These are phyloP conservation scores for Limnanthes douglasii DNA, from an alignment of 345 rosid species.

Conservation along the genomic window DNA sequence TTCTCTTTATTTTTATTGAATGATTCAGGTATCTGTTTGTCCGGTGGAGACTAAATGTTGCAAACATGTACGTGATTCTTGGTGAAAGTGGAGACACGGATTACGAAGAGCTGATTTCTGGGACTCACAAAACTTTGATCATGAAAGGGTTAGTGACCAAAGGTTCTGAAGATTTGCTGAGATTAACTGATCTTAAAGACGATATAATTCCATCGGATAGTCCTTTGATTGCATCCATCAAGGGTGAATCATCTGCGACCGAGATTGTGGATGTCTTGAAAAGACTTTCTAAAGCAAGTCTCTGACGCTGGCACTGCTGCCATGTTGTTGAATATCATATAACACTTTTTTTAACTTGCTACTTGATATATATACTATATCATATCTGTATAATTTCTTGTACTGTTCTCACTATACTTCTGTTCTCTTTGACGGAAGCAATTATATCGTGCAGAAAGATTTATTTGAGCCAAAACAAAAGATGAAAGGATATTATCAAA, in stretches of 20 bases:
- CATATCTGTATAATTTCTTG: no score
- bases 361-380: no score
- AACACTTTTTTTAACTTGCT: no score
- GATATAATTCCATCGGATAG: slow-evolving; percentile 63
- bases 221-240: slow-evolving; percentile 33
- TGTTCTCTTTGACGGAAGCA: no score
- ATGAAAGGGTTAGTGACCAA: slow-evolving; percentile 37
- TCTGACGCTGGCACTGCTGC: no score
- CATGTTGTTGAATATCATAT: no score
- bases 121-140: slow-evolving; percentile 67
- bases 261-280: slow-evolving; percentile 45
- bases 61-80: slow-evolving; percentile 68
- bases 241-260: slow-evolving; percentile 23
- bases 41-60: slow-evolving; percentile 82
- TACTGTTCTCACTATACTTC: no score
- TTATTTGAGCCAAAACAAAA: no score
- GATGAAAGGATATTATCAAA: no score
- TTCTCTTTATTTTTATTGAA: not conserved
- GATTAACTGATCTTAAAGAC: slow-evolving; percentile 41
- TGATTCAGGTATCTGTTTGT: slow-evolving; percentile 61
- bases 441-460: no score
- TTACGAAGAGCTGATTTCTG: slow-evolving; percentile 69
- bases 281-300: slow-evolving; percentile 30
- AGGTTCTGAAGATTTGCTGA: slow-evolving; percentile 53
- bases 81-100: slow-evolving; percentile 90